These are phyloP conservation scores for Fusarium humuli DNA, from an alignment of 2,329 filamentous ascomycete species.

Conservation along the genomic window DNA sequence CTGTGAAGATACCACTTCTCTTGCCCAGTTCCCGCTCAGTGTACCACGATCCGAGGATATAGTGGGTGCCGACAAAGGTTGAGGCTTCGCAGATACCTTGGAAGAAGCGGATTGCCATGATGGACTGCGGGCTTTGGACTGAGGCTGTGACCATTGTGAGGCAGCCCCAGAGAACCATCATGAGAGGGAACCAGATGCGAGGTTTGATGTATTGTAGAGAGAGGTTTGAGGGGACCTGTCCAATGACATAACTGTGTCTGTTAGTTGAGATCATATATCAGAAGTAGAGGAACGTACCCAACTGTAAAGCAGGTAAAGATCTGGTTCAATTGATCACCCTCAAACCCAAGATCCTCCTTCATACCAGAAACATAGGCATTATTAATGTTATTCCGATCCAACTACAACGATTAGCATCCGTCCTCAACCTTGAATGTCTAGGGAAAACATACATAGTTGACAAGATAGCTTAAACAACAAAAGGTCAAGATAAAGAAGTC, in stretches of 20 bases:
- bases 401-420: constrained; percentile 29
- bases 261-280: background rate
- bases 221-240: constrained; percentile 71
- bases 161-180: constrained; percentile 73
- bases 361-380: constrained; percentile 60
- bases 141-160: constrained; percentile 68
- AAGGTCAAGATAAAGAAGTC: constrained; percentile 75
- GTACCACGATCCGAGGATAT: constrained; percentile 67
- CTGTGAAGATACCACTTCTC: constrained; percentile 71
- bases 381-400: constrained; percentile 55
- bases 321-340: constrained; percentile 57
- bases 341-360: constrained; percentile 60
- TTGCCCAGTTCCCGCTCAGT: constrained; percentile 71
- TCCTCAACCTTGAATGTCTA: accelerated
- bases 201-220: constrained; percentile 72
- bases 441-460: constrained; percentile 60
- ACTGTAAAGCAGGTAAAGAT: constrained; percentile 54
- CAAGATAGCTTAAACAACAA: constrained; percentile 69
- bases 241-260: constrained; percentile 57
- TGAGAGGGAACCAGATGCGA: constrained; percentile 71
- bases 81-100: constrained; percentile 55
- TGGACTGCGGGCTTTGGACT: constrained; percentile 51
- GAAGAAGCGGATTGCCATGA: constrained; percentile 56
- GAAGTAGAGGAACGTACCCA: constrained; percentile 45
- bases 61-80: constrained; percentile 57